Conservation (phyloP, 2,329 filamentous ascomycete species). For the Fusarium brachygibbosum region DNA sequence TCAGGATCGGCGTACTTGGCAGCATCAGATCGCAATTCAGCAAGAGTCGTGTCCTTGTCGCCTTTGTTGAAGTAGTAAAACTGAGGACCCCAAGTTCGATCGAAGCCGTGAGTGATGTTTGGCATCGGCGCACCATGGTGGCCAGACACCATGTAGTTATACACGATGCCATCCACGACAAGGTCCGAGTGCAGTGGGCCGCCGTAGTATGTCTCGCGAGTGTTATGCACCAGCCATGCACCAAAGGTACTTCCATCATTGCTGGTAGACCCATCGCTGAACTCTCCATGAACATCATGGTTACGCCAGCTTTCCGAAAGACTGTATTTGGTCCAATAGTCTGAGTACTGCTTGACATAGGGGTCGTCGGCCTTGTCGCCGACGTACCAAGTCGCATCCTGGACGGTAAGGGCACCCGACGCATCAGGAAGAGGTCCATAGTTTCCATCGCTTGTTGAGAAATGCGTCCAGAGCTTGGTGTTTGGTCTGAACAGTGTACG, state of each 20-base stretch:
- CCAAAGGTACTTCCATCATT: slow-evolving; percentile 66
- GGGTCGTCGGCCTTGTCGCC: slow-evolving; percentile 66
- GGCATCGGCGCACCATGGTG: slow-evolving; percentile 72
- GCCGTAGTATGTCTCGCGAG: slow-evolving; percentile 70
- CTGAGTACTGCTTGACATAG: slow-evolving; percentile 66
- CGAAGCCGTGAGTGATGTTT: slow-evolving; percentile 73
- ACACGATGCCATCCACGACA: slow-evolving; percentile 72
- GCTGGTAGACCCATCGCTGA: slow-evolving; percentile 55
- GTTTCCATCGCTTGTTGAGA: slow-evolving; percentile 67
- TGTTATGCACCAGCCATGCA: slow-evolving; percentile 73
- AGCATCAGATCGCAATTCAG: slow-evolving; percentile 30
- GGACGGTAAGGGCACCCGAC: slow-evolving; percentile 62
- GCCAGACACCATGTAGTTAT: slow-evolving; percentile 72
- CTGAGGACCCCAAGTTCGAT: slow-evolving; percentile 73
- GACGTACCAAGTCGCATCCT: slow-evolving; percentile 73
- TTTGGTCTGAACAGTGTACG: slow-evolving; percentile 71
- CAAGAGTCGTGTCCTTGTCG: neutral
- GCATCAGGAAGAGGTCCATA: slow-evolving; percentile 62
- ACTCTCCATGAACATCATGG: slow-evolving; percentile 68
- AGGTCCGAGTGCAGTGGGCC: slow-evolving; percentile 72
- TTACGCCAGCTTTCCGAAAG: slow-evolving; percentile 70
- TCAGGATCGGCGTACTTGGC: slow-evolving; percentile 30
- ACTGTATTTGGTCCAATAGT: slow-evolving; percentile 76
- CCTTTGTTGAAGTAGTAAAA: slow-evolving; percentile 71
- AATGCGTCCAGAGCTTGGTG: slow-evolving; percentile 70